Conservation (phyloP, 1,139 yeast genomes). For the Candida sp. region DNA sequence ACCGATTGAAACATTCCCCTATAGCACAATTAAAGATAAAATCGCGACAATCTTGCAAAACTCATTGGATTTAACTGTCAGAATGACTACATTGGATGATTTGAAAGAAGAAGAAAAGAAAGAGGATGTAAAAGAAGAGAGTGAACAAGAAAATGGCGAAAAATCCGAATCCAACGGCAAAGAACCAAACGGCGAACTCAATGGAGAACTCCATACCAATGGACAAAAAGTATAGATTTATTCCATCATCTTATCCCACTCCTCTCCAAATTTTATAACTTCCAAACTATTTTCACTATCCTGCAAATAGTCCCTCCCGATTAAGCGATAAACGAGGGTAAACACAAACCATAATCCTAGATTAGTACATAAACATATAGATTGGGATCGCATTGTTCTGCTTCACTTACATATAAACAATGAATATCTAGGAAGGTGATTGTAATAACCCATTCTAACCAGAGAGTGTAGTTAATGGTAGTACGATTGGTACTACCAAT, state of each 20-base stretch:
- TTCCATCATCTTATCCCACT: background rate
- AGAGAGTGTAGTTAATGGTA: no score
- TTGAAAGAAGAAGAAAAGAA: constrained; percentile 5
- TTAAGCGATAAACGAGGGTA: no score
- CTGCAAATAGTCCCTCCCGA: no score
- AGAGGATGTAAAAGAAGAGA: background rate
- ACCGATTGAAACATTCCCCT: constrained; percentile 16
- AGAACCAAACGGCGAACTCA: background rate
- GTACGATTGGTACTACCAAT: no score
- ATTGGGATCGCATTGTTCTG: no score
- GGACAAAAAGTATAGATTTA: background rate
- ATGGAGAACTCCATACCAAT: background rate
- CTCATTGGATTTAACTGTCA: constrained; percentile 18
- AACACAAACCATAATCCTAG: no score
- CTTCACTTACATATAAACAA: no score
- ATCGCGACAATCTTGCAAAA: constrained; percentile 20
- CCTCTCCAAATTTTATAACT: background rate
- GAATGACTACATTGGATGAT: constrained; percentile 14
- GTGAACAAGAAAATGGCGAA: background rate
- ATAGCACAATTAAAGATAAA: constrained; percentile 15
- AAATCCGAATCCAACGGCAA: background rate
- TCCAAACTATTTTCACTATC: background rate
- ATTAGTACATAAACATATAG: no score
- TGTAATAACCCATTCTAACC: no score
- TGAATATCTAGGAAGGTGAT: no score